These are phyloP conservation scores for Cochlearia excelsa DNA, from an alignment of 345 rosid species.

Conservation along the genomic window DNA sequence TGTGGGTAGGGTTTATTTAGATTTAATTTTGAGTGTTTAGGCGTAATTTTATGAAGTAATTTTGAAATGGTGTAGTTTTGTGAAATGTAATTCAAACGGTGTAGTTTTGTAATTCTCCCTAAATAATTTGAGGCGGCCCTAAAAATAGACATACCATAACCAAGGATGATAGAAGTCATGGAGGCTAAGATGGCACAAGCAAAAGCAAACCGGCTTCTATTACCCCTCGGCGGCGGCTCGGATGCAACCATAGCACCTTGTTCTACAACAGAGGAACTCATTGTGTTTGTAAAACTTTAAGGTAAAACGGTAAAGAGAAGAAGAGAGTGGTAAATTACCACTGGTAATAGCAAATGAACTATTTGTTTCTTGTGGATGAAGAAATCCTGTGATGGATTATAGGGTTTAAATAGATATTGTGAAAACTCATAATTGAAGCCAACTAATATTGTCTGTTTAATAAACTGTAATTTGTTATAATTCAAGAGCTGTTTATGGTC, in stretches of 20 bases:
- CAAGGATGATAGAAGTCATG: conserved; percentile 61
- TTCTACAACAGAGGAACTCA: conserved; percentile 25
- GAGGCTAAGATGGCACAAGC: conserved; percentile 67
- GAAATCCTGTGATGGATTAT: conserved; percentile 7
- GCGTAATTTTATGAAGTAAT: too few relatives aligned
- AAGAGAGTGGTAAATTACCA: not conserved
- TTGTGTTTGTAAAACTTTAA: not conserved
- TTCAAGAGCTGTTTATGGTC: not conserved
- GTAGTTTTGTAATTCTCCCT: too few relatives aligned
- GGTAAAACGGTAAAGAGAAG: not conserved
- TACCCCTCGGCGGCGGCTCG: conserved; percentile 18
- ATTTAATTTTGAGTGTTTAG: too few relatives aligned
- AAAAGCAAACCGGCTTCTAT: conserved; percentile 44
- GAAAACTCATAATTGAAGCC: conserved; percentile 5
- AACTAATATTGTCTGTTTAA: not conserved
- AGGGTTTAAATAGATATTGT: conserved; percentile 19
- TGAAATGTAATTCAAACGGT: too few relatives aligned
- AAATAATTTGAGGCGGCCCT: too few relatives aligned
- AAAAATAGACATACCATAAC: conserved; percentile 52
- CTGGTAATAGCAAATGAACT: not conserved
- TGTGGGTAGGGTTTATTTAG: too few relatives aligned
- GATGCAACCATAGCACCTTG: conserved; percentile 7
- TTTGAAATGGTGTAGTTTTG: too few relatives aligned
- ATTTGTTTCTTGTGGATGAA: conserved; percentile 4
- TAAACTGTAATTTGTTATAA: not conserved